Conservation (phyloP, 208 protist genomes). For the Tritrichomonas foetus region DNA sequence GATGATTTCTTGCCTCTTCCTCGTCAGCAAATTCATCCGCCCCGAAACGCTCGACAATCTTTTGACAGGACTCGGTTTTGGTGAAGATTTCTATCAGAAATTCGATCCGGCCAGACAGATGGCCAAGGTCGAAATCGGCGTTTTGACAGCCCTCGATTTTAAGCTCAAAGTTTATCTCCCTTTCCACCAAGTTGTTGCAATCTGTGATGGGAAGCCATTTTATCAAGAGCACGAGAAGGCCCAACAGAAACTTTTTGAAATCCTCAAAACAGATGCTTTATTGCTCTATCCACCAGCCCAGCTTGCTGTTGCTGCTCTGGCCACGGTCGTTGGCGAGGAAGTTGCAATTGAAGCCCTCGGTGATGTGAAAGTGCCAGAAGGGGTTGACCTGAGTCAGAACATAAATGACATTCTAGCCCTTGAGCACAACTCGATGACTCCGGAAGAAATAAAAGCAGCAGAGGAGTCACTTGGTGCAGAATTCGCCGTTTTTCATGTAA, state of each 20-base stretch:
- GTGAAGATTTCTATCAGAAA: not conserved
- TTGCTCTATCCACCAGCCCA: not conserved
- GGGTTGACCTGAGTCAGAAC: too few relatives aligned
- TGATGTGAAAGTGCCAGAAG: too few relatives aligned
- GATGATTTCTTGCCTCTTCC: not conserved
- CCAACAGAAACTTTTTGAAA: not conserved
- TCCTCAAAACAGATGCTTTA: not conserved
- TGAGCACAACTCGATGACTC: too few relatives aligned
- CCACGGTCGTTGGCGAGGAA: not conserved
- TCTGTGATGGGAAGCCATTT: not conserved
- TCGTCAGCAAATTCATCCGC: not conserved
- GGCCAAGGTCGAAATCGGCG: not conserved
- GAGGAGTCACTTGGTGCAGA: too few relatives aligned
- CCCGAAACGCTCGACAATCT: not conserved
- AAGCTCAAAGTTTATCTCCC: constrained; percentile 3
- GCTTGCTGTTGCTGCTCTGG: not conserved
- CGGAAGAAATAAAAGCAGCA: too few relatives aligned
- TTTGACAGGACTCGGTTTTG: not conserved
- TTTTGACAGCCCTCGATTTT: not conserved
- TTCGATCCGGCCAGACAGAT: not conserved
- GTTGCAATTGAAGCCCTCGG: too few relatives aligned
- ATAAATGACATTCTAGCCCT: too few relatives aligned
- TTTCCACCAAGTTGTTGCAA: not conserved
- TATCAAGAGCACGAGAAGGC: not conserved
- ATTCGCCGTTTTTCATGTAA: too few relatives aligned